Conservation (phyloP, 192 early-diverging fungal genomes). For the Coemansia sp. region DNA sequence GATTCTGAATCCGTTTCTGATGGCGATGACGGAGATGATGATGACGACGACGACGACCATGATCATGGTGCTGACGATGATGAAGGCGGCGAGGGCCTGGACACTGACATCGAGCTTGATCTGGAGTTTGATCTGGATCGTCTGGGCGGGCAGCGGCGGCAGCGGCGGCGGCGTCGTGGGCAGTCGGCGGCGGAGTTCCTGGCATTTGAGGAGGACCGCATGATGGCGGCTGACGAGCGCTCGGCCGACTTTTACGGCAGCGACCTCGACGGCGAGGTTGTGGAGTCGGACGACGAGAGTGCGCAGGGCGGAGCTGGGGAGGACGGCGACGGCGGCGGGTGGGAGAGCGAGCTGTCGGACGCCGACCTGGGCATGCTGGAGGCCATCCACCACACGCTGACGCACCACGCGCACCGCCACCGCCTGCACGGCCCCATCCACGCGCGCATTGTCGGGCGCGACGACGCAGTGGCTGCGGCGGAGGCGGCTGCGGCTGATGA, state of each 20-base stretch:
- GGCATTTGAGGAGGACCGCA: conserved; percentile 53
- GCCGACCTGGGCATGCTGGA: conserved; percentile 15
- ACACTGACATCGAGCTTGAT: neutral
- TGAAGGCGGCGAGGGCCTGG: conserved; percentile 24
- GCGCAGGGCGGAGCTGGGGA: conserved; percentile 43
- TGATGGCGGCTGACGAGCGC: conserved; percentile 61
- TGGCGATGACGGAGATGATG: conserved; percentile 48
- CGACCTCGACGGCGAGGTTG: conserved; percentile 59
- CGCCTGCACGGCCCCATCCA: conserved; percentile 1
- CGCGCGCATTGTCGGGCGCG: conserved; percentile 5
- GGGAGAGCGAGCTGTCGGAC: conserved; percentile 40
- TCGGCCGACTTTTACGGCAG: conserved; percentile 62
- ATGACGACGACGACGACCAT: conserved; percentile 57
- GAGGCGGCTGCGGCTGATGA: conserved; percentile 12
- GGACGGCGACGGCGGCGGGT: conserved; percentile 24
- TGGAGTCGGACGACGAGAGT: conserved; percentile 15
- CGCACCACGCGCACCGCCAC: conserved; percentile 19
- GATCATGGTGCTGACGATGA: conserved; percentile 32
- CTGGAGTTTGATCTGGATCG: neutral
- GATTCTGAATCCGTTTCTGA: conserved; percentile 59
- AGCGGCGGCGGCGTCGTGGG: neutral
- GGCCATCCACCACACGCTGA: conserved; percentile 16
- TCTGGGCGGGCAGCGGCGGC: neutral
- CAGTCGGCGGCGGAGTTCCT: conserved; percentile 2
- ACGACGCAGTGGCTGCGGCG: neutral